Conservation (phyloP, 306 rosid genomes). For the Lotus japonicus region DNA sequence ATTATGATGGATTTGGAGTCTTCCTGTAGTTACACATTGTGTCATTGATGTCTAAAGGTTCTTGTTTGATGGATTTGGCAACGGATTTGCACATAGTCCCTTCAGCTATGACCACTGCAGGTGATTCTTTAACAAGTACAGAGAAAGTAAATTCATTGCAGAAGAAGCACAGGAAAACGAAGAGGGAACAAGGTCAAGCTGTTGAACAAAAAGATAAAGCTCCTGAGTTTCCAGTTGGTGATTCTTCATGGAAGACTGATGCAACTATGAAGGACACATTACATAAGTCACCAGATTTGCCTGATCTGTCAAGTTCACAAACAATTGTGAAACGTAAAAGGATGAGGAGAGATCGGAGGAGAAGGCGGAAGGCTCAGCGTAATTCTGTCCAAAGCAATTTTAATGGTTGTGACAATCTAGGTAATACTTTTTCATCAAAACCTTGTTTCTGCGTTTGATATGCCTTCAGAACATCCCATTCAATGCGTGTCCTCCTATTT, state of each 20-base stretch:
- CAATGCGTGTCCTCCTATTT: too few species aligned
- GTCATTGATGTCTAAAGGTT: not conserved
- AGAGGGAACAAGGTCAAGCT: not conserved
- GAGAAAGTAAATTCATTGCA: not conserved
- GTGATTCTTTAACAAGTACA: constrained; percentile 3
- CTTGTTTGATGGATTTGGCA: not conserved
- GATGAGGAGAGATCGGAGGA: too few species aligned
- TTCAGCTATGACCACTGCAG: not conserved
- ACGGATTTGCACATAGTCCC: constrained; percentile 7
- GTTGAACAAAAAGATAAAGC: not conserved
- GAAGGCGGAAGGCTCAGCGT: too few species aligned
- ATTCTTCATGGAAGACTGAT: constrained; percentile 7
- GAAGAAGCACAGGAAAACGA: not conserved
- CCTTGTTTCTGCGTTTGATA: too few species aligned
- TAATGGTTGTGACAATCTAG: too few species aligned
- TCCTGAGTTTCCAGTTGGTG: constrained; percentile 2
- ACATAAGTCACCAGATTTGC: constrained; percentile 15
- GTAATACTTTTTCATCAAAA: too few species aligned
- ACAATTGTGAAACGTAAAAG: too few species aligned
- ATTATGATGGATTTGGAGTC: not conserved
- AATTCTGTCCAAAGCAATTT: too few species aligned
- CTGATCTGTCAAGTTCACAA: constrained; percentile 13
- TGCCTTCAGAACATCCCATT: too few species aligned
- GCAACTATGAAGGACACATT: constrained; percentile 5
- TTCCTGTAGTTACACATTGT: not conserved